Evolutionary conservation across 225 moss, liverwort and hornwort species (phyloP).

Genomic region (Rhytidiadelphus loreus): DNA sequence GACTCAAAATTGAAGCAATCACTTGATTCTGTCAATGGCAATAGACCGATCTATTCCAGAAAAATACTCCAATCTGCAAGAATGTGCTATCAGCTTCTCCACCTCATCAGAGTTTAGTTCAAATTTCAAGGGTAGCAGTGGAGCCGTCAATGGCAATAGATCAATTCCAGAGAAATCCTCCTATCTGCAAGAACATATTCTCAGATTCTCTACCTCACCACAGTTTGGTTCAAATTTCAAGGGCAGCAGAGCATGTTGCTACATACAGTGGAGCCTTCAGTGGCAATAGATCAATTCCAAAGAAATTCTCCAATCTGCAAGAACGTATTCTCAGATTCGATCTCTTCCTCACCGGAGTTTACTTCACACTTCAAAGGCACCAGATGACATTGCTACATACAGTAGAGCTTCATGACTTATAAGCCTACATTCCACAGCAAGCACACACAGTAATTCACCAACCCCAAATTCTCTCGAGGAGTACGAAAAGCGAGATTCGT

Average conservation of each 20-base stretch:
- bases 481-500: neutral
- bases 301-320: neutral
- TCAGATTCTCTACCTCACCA: neutral
- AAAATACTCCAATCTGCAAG: neutral
- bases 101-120: neutral
- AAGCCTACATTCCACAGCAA: neutral
- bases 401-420: neutral
- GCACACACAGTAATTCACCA: neutral
- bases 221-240: neutral
- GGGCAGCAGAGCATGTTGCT: neutral
- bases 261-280: neutral
- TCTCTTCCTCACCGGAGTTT: neutral
- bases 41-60: neutral
- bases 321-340: neutral
- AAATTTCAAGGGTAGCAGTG: neutral
- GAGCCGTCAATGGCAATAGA: neutral
- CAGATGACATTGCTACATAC: neutral
- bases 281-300: neutral
- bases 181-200: no score
- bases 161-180: neutral
- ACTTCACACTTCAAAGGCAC: neutral
- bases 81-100: neutral
- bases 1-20: neutral
- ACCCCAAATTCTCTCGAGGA: no score
- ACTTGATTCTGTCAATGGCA: neutral